Evolutionary conservation across 2,329 filamentous ascomycete genomes (phyloP), one percentile per base, ranked within the genome.

Genomic region (Sporothrix mexicana): DNA sequence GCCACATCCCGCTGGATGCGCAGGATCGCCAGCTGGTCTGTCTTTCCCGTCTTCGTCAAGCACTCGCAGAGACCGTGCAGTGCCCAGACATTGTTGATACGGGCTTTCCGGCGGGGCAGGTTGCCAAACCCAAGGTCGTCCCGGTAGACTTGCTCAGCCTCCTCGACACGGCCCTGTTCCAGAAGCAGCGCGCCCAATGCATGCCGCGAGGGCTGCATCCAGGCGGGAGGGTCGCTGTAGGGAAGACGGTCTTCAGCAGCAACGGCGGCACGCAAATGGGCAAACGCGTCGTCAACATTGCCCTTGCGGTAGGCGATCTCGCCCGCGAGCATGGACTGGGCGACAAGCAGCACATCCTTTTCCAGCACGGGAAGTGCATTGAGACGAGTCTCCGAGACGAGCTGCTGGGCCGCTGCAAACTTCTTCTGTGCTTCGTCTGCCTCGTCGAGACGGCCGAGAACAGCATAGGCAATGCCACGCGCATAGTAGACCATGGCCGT

Each of bases 11-110:
- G 62, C 2, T 23, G 62, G 45, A 51, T 49, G 12, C 45, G n/a
- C 43, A 67, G 6, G 17, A 67, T 23, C 10, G 30, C 49, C 73
- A 41, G 23, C 70, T 72, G 47, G 8, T 45, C 62, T n/a, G 20
- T 12, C 47, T 62, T 64, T 2, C 83, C 85, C 85, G 47, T 88
- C 77, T 69, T 80, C 83, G n/a, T 80, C 74, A 62, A 90, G 77
- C 88, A 89, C 79, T 90, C 88, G 73, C 88, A 83, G 74, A 87
- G 88, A 0, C 88, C 88, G 78, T 88, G 85, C 76, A 90, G 77
- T 43, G 87, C 84, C 88, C 88, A 90, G 0, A 90, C 83, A 77
- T 90, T 90, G 73, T 88, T 88, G 41, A 84, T 86, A 80, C 90
- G 88, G 75, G 84, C 84, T 67, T 84, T 79, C 9, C 86, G 84